phyloP scores from a whole-genome alignment of 495 filamentous ascomycete genomes.

The Amniculicola lignicola region DNA sequence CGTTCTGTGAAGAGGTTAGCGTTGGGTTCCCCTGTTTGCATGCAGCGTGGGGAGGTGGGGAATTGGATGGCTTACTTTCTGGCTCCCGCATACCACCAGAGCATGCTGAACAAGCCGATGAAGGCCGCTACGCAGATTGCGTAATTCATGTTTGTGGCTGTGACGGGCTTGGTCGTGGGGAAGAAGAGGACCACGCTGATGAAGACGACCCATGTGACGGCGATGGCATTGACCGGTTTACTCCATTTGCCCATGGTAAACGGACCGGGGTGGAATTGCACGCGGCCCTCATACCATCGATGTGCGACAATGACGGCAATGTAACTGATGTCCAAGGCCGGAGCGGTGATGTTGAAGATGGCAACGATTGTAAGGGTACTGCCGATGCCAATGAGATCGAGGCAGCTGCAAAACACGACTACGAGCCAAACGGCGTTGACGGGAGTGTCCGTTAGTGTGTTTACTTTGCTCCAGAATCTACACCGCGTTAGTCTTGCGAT shows the following conservation, averaged over 20 bases:
- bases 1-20: too few relatives aligned
- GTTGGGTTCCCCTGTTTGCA: too few relatives aligned
- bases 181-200: constrained; percentile 68
- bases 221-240: constrained; percentile 56
- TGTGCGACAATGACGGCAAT: constrained; percentile 66
- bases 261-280: constrained; percentile 62
- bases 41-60: not conserved
- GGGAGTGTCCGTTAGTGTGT: constrained; percentile 58
- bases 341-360: constrained; percentile 70
- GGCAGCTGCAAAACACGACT: constrained; percentile 57
- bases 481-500: constrained; percentile 1
- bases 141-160: constrained; percentile 68
- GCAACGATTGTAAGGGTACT: constrained; percentile 63
- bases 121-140: constrained; percentile 62
- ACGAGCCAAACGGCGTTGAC: constrained; percentile 72
- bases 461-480: constrained; percentile 58
- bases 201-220: constrained; percentile 63
- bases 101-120: constrained; percentile 58
- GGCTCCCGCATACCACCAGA: constrained; percentile 65
- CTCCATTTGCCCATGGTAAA: constrained; percentile 63
- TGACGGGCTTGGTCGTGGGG: constrained; percentile 60
- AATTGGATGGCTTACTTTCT: constrained; percentile 48
- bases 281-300: constrained; percentile 54
- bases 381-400: constrained; percentile 68
- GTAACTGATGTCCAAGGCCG: constrained; percentile 66